Base-by-base conservation (phyloP, 768 basidiomycete species). In the Galerina sulciceps region DNA sequence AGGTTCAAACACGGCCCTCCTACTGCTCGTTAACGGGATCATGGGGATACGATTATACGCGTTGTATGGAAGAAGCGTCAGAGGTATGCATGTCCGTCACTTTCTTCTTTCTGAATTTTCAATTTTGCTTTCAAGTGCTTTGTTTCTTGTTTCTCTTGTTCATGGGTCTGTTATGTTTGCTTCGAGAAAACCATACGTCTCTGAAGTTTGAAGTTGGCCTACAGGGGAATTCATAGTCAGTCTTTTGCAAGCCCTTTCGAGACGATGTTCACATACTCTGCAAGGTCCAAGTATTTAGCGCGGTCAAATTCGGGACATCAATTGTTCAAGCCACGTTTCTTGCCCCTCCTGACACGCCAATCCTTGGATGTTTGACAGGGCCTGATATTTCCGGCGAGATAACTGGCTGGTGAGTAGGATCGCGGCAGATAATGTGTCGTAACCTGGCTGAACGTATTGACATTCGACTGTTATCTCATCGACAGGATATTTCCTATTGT, bases 211-310 rank as follows among this genome's bases (percentile, higher is more conserved):
- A 15, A 14, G 14, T 13, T 40, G 6, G 36, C 26, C 5, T 31
- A 31, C 20, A 51, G 49, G 49, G n/a, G 49, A 51, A 26, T 38
- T 51, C 26, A 38, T 38, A 18, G 49, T 51, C n/a, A 51, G 49
- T 40, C 2, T 36, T 10, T 20, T 6, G 35, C 23, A 20, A 20
- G 23, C 10, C 18, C 11, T 5, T 6, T 38, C 35, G 40, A 20
- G 22, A 20, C 17, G 20, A 23, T 23, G 40, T 14, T 31, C 26
- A 31, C 8, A 8, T 31, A 20, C 15, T 38, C 37, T 15, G 3
- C 10, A 36, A 51, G 49, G 49, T 51, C 34, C 49, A 51, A 23
- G 40, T 51, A 40, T 51, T 38, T 13, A 51, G 36, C 37, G 37
- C 40, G 3, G 40, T 51, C 10, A 51, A 51, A 22, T 51, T 13